Percentiles rank a stretch among this genome's conserved stretches.
Evolutionary conservation across 305 asterid species (phyloP).

Genomic region (Solanum hybrid): DNA sequence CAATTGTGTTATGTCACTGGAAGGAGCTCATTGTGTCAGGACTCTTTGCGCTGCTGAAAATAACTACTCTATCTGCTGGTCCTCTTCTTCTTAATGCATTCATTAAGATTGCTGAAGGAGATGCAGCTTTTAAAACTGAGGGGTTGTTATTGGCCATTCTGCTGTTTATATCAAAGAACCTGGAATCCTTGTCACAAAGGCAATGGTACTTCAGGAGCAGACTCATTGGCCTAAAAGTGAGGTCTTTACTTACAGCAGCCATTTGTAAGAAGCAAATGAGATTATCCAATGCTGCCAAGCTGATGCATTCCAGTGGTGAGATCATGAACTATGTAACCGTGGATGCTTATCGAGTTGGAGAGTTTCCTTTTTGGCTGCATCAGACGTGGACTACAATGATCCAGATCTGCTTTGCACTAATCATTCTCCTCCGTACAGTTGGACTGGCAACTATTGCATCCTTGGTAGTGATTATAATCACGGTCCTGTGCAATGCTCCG

Average conservation of each 20-base stretch:
- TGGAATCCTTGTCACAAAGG: conserved; percentile 72
- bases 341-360: conserved; percentile 89
- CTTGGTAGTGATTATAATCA: conserved; percentile 47
- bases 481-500: conserved; percentile 71
- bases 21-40: conserved; percentile 57
- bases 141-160: conserved; percentile 44
- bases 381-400: conserved; percentile 80
- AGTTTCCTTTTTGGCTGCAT: conserved; percentile 85
- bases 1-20: conserved; percentile 53
- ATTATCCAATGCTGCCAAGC: conserved; percentile 61
- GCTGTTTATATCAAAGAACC: conserved; percentile 56
- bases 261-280: conserved; percentile 65
- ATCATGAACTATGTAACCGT: conserved; percentile 78
- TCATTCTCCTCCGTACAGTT: conserved; percentile 58
- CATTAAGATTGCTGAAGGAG: conserved; percentile 71
- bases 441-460: conserved; percentile 86
- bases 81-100: conserved; percentile 81
- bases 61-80: conserved; percentile 62
- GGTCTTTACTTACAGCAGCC: conserved; percentile 63
- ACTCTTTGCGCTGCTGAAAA: conserved; percentile 60
- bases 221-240: conserved; percentile 54
- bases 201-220: conserved; percentile 85
- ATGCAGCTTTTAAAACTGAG: conserved; percentile 42
- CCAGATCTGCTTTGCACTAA: conserved; percentile 66
- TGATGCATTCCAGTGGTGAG: conserved; percentile 71